Percentiles rank a stretch among this genome's conserved stretches.
These are phyloP conservation scores for Coemansia guatemalensis DNA, from an alignment of 192 early-diverging fungal genomes.

Conservation along the genomic window DNA sequence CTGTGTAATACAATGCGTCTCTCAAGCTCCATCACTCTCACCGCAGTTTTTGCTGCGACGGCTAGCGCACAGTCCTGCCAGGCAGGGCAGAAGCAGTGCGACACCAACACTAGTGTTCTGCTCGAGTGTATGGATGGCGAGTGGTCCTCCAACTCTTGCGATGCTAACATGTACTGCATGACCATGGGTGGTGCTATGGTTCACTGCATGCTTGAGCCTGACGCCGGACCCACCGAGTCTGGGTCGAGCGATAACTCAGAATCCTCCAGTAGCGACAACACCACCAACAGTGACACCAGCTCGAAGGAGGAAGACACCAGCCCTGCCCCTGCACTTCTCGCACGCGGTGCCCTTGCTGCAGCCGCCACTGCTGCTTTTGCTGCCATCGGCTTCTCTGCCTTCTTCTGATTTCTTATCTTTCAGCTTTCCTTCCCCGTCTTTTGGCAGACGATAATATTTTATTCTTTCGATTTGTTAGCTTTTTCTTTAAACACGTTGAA, in stretches of 20 bases:
- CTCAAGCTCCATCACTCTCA: conserved; percentile 18
- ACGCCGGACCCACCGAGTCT: neutral
- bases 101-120: conserved; percentile 13
- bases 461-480: too few relatives aligned
- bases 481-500: too few relatives aligned
- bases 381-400: conserved; percentile 19
- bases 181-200: conserved; percentile 46
- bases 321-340: conserved; percentile 1
- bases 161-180: conserved; percentile 38
- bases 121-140: conserved; percentile 21
- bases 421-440: too few relatives aligned
- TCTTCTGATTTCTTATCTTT: conserved; percentile 20
- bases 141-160: conserved; percentile 30
- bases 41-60: conserved; percentile 10
- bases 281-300: conserved; percentile 7
- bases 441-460: too few relatives aligned
- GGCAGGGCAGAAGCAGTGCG: conserved; percentile 20
- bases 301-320: neutral
- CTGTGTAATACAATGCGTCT: conserved; percentile 18
- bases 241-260: neutral
- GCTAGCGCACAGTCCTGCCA: conserved; percentile 26
- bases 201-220: conserved; percentile 51
- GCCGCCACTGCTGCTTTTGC: conserved; percentile 20
- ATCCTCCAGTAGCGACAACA: conserved; percentile 7
- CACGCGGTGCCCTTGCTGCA: conserved; percentile 15